Percentiles rank a stretch among this genome's conserved stretches.
phyloP scores from a whole-genome alignment of 805 yeast species.

The Ascoidea rubescens region DNA sequence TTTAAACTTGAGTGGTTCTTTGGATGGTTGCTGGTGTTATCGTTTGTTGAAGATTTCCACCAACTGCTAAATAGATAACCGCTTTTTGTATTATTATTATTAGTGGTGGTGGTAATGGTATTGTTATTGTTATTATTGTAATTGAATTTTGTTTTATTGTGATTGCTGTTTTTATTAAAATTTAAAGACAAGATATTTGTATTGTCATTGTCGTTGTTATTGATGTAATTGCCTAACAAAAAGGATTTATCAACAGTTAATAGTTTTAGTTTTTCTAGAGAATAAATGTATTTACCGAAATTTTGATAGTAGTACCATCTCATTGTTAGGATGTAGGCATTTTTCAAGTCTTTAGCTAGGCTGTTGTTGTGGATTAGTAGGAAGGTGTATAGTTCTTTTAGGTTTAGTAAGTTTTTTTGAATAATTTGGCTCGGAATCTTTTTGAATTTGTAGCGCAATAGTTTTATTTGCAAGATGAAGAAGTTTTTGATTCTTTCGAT shows the following conservation, averaged over 20 bases:
- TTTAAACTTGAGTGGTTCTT: too few relatives aligned
- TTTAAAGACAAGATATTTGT: neutral
- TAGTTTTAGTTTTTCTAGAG: slow-evolving; percentile 50
- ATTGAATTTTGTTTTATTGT: slow-evolving; percentile 14
- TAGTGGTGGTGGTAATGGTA: too few relatives aligned
- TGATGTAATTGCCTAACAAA: slow-evolving; percentile 34
- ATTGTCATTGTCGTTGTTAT: slow-evolving; percentile 16
- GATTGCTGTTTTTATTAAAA: too few relatives aligned
- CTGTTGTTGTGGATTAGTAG: slow-evolving; percentile 38
- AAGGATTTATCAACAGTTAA: slow-evolving; percentile 39
- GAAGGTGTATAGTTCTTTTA: slow-evolving; percentile 49
- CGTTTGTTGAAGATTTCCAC: neutral
- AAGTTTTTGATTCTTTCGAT: slow-evolving; percentile 66
- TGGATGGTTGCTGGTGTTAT: neutral
- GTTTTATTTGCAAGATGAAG: slow-evolving; percentile 49
- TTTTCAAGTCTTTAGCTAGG: slow-evolving; percentile 57
- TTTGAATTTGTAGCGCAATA: slow-evolving; percentile 37
- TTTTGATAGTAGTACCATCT: slow-evolving; percentile 80
- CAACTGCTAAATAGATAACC: slow-evolving; percentile 1
- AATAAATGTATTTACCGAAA: slow-evolving; percentile 62
- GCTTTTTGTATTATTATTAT: neutral
- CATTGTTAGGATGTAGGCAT: slow-evolving; percentile 82
- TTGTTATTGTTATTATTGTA: slow-evolving; percentile 6
- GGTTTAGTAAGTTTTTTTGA: slow-evolving; percentile 50
- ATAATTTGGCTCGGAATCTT: slow-evolving; percentile 59